These are phyloP conservation scores for Rhinocladiella similis DNA, from an alignment of 2,329 filamentous ascomycete species.

Conservation along the genomic window DNA sequence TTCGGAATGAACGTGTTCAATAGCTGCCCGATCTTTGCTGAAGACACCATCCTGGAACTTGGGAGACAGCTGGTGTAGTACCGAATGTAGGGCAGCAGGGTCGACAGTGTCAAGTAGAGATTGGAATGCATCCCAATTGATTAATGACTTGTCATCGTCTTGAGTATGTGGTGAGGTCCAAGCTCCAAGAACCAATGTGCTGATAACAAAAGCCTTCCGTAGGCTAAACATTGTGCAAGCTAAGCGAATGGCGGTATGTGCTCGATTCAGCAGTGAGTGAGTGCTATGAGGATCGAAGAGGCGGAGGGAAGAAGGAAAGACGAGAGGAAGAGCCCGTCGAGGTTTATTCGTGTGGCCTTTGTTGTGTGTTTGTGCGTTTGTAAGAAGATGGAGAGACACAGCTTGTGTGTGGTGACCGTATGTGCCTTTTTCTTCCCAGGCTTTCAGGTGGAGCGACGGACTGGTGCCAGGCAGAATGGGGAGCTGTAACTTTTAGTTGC, in stretches of 20 bases:
- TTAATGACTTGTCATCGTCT: slow-evolving; percentile 24
- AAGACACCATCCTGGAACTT: slow-evolving; percentile 70
- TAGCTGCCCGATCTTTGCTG: slow-evolving; percentile 62
- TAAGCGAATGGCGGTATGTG: slow-evolving; percentile 18
- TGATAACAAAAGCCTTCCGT: slow-evolving; percentile 24
- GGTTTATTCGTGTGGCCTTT: neutral
- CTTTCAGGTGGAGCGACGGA: neutral
- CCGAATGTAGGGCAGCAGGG: slow-evolving; percentile 62
- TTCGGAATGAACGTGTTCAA: slow-evolving; percentile 62
- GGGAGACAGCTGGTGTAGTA: slow-evolving; percentile 63
- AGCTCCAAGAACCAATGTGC: slow-evolving; percentile 24
- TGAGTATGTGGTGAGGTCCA: slow-evolving; percentile 17
- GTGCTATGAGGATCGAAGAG: neutral
- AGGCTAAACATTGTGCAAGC: slow-evolving; percentile 25
- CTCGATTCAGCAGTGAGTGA: slow-evolving; percentile 9
- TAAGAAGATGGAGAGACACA: neutral
- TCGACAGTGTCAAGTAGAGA: slow-evolving; percentile 59
- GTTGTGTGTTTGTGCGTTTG: neutral
- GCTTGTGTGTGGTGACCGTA: neutral
- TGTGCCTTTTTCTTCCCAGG: neutral
- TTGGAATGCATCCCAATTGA: slow-evolving; percentile 45
- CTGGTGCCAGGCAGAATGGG: no score
- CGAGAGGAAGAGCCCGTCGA: neutral
- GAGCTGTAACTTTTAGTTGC: no score
- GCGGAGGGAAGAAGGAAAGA: neutral